Evolutionary conservation across 164 flowering plant genomes (phyloP).

Genomic region (Stephania cephalantha): DNA sequence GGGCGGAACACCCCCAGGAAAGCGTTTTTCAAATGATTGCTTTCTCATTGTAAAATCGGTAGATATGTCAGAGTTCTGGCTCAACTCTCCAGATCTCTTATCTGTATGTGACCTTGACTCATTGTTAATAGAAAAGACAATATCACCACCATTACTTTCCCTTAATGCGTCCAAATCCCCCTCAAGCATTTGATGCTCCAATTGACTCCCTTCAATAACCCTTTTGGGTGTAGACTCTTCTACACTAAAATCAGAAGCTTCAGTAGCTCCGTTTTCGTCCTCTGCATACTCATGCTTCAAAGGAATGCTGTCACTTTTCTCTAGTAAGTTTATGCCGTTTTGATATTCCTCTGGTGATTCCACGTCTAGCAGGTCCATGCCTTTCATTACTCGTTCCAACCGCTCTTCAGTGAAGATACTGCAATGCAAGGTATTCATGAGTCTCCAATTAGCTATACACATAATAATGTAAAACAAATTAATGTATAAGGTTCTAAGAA

Average conservation of each 20-base stretch:
- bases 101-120: conserved; percentile 22
- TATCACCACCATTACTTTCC: conserved; percentile 14
- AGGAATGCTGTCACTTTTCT: conserved; percentile 20
- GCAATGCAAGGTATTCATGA: conserved; percentile 11
- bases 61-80: conserved; percentile 21
- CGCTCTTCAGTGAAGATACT: conserved; percentile 96
- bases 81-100: conserved; percentile 19
- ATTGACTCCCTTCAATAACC: conserved; percentile 20
- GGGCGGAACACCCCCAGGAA: conserved; percentile 60
- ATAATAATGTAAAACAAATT: conserved; percentile 4
- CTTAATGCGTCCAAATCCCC: conserved; percentile 18
- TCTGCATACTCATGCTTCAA: conserved; percentile 20
- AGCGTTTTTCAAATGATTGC: conserved; percentile 41
- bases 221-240: conserved; percentile 28
- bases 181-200: conserved; percentile 32
- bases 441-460: no score
- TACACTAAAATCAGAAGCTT: conserved; percentile 27
- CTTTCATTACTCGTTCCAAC: conserved; percentile 66
- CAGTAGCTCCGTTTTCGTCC: conserved; percentile 26
- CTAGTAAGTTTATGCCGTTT: conserved; percentile 28
- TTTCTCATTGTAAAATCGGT: conserved; percentile 27
- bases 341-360: conserved; percentile 25
- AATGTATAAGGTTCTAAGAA: neutral
- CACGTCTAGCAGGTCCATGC: conserved; percentile 46
- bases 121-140: conserved; percentile 19